Conservation (phyloP, 2,329 filamentous ascomycete genomes). For the Calonectria multiphialidica region DNA sequence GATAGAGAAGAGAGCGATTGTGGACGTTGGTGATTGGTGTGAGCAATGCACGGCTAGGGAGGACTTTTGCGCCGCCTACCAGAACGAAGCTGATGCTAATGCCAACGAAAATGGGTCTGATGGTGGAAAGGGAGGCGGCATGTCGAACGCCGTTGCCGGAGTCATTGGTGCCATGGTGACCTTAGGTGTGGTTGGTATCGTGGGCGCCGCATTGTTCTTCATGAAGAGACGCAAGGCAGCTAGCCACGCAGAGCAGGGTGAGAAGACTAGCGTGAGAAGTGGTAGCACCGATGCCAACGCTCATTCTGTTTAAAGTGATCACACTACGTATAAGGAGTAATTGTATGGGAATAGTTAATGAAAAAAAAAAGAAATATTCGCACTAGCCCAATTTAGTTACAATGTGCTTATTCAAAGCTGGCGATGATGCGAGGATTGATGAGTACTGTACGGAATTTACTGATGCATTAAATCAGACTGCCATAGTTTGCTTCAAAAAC, state of each 20-base stretch:
- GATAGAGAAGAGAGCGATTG: constrained; percentile 45
- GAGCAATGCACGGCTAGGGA: constrained; percentile 40
- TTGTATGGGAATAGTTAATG: too few species aligned
- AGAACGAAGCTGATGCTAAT: constrained; percentile 27
- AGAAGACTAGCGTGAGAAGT: constrained; percentile 31
- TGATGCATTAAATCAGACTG: too few species aligned
- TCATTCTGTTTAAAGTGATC: background rate
- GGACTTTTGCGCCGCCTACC: constrained; percentile 49
- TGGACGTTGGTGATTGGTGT: constrained; percentile 48
- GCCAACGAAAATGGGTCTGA: constrained; percentile 15
- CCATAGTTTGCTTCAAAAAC: too few species aligned
- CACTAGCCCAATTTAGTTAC: too few species aligned
- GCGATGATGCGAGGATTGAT: too few species aligned
- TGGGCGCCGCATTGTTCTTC: constrained; percentile 36
- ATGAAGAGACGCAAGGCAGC: constrained; percentile 36
- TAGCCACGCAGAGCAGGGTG: background rate
- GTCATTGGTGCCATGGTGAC: constrained; percentile 50
- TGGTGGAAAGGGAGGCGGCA: constrained; percentile 27
- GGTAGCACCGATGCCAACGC: constrained; percentile 27
- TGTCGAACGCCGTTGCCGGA: constrained; percentile 50
- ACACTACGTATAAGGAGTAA: too few species aligned
- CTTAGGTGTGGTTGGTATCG: constrained; percentile 42
- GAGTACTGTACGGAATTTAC: too few species aligned
- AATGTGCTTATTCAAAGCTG: too few species aligned
- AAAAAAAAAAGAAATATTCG: too few species aligned